These are phyloP conservation scores for Odonthalia washingtoniensis DNA, from an alignment of 31 red algal species.

Conservation along the genomic window DNA sequence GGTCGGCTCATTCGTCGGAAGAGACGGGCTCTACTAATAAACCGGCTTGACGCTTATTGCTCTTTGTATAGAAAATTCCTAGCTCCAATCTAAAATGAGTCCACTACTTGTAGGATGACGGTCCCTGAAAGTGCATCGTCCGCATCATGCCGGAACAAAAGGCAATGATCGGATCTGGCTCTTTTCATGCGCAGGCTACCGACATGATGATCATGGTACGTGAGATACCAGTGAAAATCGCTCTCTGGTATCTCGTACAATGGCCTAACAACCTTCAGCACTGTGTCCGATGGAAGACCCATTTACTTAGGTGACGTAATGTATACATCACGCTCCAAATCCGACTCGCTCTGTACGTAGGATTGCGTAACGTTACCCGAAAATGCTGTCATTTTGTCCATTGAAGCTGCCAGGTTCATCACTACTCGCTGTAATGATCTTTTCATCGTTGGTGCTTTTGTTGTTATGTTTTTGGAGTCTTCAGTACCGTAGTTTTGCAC, in stretches of 20 bases:
- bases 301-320: background rate
- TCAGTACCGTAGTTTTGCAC: background rate
- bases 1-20: background rate
- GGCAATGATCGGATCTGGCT: background rate
- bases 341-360: background rate
- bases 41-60: background rate
- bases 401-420: background rate
- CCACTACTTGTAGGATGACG: background rate
- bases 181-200: background rate
- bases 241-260: background rate
- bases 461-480: background rate
- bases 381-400: background rate
- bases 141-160: background rate
- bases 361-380: background rate
- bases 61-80: background rate
- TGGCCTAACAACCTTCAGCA: background rate
- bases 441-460: background rate
- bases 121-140: background rate
- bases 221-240: background rate
- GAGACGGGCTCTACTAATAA: no score
- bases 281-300: background rate
- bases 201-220: background rate
- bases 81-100: background rate
- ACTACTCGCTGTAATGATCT: background rate
- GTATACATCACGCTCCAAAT: background rate